phyloP scores from a whole-genome alignment of 306 rosid genomes.

The Boehmeria nivea region DNA sequence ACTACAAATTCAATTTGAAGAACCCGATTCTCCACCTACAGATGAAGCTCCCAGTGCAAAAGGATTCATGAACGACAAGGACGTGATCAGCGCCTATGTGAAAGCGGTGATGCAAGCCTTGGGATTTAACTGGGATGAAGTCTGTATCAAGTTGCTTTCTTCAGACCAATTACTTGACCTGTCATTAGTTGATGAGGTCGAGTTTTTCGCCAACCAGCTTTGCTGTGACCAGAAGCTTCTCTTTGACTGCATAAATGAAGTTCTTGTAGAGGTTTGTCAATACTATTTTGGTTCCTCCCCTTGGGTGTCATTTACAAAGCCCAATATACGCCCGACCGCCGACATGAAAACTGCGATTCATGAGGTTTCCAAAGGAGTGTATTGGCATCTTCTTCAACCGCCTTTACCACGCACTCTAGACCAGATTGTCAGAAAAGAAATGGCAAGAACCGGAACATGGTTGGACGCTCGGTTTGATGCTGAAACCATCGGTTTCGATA shows the following conservation, averaged over 20 bases:
- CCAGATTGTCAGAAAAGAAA: slow-evolving; percentile 74
- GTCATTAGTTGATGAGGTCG: slow-evolving; percentile 48
- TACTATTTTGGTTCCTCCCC: slow-evolving; percentile 49
- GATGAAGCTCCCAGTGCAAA: slow-evolving; percentile 37
- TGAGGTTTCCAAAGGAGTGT: slow-evolving; percentile 61
- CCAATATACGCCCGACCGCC: slow-evolving; percentile 40
- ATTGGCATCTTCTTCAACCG: slow-evolving; percentile 68
- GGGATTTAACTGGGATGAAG: slow-evolving; percentile 51
- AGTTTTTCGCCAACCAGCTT: slow-evolving; percentile 44
- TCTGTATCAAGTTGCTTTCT: slow-evolving; percentile 53
- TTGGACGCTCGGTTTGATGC: slow-evolving; percentile 64
- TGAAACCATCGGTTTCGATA: slow-evolving; percentile 58
- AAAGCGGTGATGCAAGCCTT: slow-evolving; percentile 59
- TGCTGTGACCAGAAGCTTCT: slow-evolving; percentile 63
- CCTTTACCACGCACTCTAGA: slow-evolving; percentile 69
- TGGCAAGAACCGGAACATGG: slow-evolving; percentile 65
- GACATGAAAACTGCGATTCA: slow-evolving; percentile 32
- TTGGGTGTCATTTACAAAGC: slow-evolving; percentile 44
- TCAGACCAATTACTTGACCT: slow-evolving; percentile 71
- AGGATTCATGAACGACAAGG: slow-evolving; percentile 41
- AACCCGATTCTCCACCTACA: slow-evolving; percentile 33
- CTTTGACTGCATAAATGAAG: slow-evolving; percentile 61
- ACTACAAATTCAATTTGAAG: slow-evolving; percentile 64
- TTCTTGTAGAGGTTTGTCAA: slow-evolving; percentile 56
- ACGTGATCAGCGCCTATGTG: slow-evolving; percentile 50